A percentile compares a stretch with the other conserved stretches of the same genome.
Evolutionary conservation across 192 early-diverging fungal genomes (phyloP).

Genomic region (Phycomyces nitens): DNA sequence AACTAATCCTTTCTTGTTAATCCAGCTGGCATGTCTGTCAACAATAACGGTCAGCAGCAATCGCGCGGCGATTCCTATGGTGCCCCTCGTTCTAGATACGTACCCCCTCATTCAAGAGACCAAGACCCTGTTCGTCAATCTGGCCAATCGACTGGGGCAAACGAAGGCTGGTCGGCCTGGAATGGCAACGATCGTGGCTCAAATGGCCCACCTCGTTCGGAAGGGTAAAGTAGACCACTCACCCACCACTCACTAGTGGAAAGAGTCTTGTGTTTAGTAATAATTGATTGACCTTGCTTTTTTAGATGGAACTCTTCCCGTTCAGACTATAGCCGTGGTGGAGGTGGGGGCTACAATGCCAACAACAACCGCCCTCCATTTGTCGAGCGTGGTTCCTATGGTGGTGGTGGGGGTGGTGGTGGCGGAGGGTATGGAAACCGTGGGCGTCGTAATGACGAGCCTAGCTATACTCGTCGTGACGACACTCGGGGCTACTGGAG

Average conservation of each 20-base stretch:
- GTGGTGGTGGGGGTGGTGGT: neutral
- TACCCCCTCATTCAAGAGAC: conserved; percentile 65
- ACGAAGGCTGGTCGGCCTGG: conserved; percentile 40
- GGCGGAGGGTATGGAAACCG: conserved; percentile 12
- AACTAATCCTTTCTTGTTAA: too few species aligned
- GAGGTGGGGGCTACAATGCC: neutral
- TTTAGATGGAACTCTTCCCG: conserved; percentile 20
- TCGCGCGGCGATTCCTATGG: conserved; percentile 44
- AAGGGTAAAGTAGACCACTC: too few species aligned
- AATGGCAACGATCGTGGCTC: neutral
- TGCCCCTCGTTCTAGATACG: conserved; percentile 39
- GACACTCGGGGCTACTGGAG: conserved; percentile 59
- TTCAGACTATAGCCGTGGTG: conserved; percentile 28
- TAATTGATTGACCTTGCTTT: too few species aligned
- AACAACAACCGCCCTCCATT: conserved; percentile 34
- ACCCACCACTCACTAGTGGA: too few species aligned
- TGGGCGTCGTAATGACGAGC: conserved; percentile 39
- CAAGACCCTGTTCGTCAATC: conserved; percentile 22
- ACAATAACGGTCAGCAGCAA: too few species aligned
- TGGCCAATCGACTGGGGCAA: conserved; percentile 23
- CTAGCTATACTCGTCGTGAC: conserved; percentile 38
- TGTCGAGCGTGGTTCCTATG: conserved; percentile 38
- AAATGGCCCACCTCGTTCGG: too few species aligned
- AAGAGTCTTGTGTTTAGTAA: too few species aligned
- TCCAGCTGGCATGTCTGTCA: too few species aligned